These are phyloP conservation scores for Phytophthora capsici DNA, from an alignment of 352 stramenopile genomes.

Conservation along the genomic window DNA sequence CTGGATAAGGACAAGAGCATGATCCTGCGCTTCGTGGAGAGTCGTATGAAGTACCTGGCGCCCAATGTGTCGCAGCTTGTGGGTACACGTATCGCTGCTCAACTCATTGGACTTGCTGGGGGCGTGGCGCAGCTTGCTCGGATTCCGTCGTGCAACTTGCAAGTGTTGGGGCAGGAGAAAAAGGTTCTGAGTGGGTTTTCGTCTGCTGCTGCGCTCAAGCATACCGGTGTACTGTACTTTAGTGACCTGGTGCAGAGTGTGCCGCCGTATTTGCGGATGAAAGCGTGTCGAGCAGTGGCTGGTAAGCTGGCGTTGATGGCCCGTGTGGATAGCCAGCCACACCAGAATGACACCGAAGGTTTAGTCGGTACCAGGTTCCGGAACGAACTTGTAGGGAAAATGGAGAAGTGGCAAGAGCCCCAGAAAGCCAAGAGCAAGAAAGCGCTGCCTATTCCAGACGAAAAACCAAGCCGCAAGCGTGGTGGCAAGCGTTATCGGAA, in stretches of 20 bases:
- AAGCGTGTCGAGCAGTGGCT: slow-evolving; percentile 93
- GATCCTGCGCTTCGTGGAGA: slow-evolving; percentile 93
- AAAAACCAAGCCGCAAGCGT: slow-evolving; percentile 95
- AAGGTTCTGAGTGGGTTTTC: slow-evolving; percentile 92
- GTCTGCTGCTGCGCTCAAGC: slow-evolving; percentile 80
- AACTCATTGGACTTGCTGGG: slow-evolving; percentile 95
- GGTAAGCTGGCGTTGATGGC: slow-evolving; percentile 91
- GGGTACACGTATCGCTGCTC: slow-evolving; percentile 94
- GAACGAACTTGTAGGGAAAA: slow-evolving; percentile 93
- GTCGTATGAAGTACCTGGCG: slow-evolving; percentile 92
- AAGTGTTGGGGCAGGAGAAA: slow-evolving; percentile 96
- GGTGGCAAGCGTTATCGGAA: slow-evolving; percentile 94
- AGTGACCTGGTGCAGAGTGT: slow-evolving; percentile 93
- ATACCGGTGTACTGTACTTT: slow-evolving; percentile 95
- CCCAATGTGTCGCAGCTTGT: slow-evolving; percentile 95
- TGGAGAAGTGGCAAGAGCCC: slow-evolving; percentile 98
- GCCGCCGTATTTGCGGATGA: slow-evolving; percentile 94
- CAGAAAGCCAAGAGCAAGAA: slow-evolving; percentile 98
- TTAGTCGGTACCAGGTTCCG: slow-evolving; percentile 87
- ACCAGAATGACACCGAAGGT: slow-evolving; percentile 69
- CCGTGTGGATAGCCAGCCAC: slow-evolving; percentile 92
- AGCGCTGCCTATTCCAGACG: slow-evolving; percentile 95
- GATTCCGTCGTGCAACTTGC: slow-evolving; percentile 98
- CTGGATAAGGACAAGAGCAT: slow-evolving; percentile 86
- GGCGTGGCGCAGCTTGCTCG: slow-evolving; percentile 93